Evolutionary conservation across 305 asterid species (phyloP), one percentile per base, ranked within the genome.

Genomic region (Withania somnifera): DNA sequence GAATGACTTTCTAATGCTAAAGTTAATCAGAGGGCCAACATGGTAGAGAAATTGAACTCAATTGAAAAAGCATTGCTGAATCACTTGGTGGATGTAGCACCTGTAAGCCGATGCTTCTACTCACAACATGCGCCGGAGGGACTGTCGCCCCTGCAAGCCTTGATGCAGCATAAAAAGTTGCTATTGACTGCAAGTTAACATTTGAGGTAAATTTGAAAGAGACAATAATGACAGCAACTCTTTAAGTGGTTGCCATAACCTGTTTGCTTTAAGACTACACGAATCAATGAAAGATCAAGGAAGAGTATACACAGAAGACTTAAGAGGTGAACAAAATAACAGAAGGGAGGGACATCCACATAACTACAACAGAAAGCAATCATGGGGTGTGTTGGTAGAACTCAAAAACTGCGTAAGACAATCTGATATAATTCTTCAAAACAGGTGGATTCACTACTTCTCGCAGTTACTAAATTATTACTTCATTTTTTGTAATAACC

Each of bases 61-160:
- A 47, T 8, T 15, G 64, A 20, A 56, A 60, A 38, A 11, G 1
- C 51, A 78, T 24, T 53, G 26, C 2, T 52, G 14, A 22, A 53
- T 57, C 82, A 84, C 28, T 50, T 19, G 26, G 47, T 77, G 36
- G 76, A 51, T 52, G 22, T 52, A 20, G 7, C 64, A 93, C 99
- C 98, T 92, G 98, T 79, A 96, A 91, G 83, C 99, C 99, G 54
- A 96, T 93, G 90, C 99, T 96, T 86, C 99, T 86, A 93, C 92
- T 93, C 81, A 96, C 66, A 61, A 96, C 99, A 86, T 91, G 92
- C 15, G 92, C 90, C 0, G 99, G 99, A 86, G 99, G 99, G 63
- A 87, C 53, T 22, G 99, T 97, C 42, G 98, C 99, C 79, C 99
- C 99, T 47, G 99, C 89, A 81, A 97, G 93, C 85, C 99, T 90